Conservation (phyloP, 1,284 basidiomycete species). For the Phaffia rhodozyma region DNA sequence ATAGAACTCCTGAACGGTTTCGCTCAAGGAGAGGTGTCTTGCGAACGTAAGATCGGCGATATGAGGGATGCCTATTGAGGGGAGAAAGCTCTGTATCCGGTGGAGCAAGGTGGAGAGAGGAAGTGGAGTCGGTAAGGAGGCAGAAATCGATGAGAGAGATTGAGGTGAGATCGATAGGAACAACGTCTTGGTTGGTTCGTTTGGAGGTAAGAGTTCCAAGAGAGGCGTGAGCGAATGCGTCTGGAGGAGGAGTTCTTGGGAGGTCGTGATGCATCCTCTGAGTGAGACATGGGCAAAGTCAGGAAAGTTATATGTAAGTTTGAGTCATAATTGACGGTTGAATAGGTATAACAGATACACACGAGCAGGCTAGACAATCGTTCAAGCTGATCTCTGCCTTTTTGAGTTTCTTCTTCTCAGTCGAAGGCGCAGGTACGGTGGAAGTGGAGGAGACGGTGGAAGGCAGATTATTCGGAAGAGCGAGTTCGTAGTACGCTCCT, state of each 20-base stretch:
- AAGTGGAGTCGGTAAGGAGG: slow-evolving; percentile 46
- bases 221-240: slow-evolving; percentile 92
- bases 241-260: slow-evolving; percentile 64
- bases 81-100: slow-evolving; percentile 51
- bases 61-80: slow-evolving; percentile 52
- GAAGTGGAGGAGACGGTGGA: slow-evolving; percentile 21
- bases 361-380: slow-evolving; percentile 54
- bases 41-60: slow-evolving; percentile 94
- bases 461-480: slow-evolving; percentile 5
- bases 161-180: slow-evolving; percentile 86
- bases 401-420: slow-evolving; percentile 46
- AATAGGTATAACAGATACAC: background rate
- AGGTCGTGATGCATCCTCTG: slow-evolving; percentile 91
- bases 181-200: slow-evolving; percentile 46
- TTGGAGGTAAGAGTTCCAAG: slow-evolving; percentile 55
- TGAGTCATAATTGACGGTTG: too few species aligned
- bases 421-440: slow-evolving; percentile 9
- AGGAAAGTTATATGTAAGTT: background rate
- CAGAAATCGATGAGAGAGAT: slow-evolving; percentile 75
- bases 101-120: slow-evolving; percentile 53
- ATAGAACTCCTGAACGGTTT: slow-evolving; percentile 69
- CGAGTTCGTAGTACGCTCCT: slow-evolving; percentile 62
- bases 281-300: background rate
- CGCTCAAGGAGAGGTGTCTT: slow-evolving; percentile 68
- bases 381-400: slow-evolving; percentile 82